phyloP scores from a whole-genome alignment of 108 stramenopile species.

The Fragilariopsis cylindrus region DNA sequence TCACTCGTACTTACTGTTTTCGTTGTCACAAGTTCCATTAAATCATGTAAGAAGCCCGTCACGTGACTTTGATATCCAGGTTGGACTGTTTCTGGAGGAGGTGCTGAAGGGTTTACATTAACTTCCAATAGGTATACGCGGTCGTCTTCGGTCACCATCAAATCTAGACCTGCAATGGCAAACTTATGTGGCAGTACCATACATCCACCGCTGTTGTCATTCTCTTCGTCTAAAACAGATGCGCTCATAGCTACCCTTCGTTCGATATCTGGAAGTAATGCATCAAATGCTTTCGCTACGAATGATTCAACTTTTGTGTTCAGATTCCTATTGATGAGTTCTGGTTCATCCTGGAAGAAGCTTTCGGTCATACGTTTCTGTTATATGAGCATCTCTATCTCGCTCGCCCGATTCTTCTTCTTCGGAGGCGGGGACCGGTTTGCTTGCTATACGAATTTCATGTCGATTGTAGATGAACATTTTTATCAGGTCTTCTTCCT shows the following conservation, averaged over 20 bases:
- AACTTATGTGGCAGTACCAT: conserved; percentile 36
- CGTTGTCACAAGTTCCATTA: conserved; percentile 36
- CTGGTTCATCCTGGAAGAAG: conserved; percentile 38
- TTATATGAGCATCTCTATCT: conserved; percentile 44
- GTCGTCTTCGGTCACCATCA: conserved; percentile 53
- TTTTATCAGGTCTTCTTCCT: conserved; percentile 45
- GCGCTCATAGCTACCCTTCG: conserved; percentile 33
- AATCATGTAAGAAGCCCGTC: conserved; percentile 44
- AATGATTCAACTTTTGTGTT: conserved; percentile 39
- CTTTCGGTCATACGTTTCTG: conserved; percentile 22
- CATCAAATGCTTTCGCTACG: conserved; percentile 42
- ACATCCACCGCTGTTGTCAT: neutral
- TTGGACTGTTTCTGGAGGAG: conserved; percentile 22
- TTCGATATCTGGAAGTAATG: conserved; percentile 41
- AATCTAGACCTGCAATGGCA: conserved; percentile 48
- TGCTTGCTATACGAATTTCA: conserved; percentile 53
- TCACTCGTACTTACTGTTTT: neutral
- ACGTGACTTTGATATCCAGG: conserved; percentile 41
- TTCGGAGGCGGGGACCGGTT: conserved; percentile 31
- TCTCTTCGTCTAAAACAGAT: conserved; percentile 3
- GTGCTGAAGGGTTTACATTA: conserved; percentile 51
- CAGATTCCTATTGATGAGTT: conserved; percentile 30
- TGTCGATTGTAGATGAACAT: conserved; percentile 49
- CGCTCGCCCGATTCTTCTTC: conserved; percentile 17
- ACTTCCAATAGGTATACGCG: conserved; percentile 48